Percentiles rank a stretch among this genome's conserved stretches.
Evolutionary conservation across 305 asterid species (phyloP).

Genomic region (Solanum hybrid): DNA sequence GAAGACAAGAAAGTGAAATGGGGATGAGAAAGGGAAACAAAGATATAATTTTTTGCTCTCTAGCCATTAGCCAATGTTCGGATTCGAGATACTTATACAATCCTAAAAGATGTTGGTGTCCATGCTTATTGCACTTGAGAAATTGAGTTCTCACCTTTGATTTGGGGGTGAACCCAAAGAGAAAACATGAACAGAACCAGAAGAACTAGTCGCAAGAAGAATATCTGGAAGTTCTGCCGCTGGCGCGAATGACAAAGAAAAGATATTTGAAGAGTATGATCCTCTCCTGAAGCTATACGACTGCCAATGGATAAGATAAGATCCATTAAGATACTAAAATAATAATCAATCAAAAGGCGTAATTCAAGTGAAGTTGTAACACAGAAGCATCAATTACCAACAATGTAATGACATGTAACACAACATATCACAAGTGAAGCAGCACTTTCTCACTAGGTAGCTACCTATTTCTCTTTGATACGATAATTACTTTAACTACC

Average conservation of each 20-base stretch:
- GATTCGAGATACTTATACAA: neutral
- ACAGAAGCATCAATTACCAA: neutral
- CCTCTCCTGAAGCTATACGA: constrained; percentile 98
- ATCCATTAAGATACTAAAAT: neutral
- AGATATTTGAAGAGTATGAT: constrained; percentile 66
- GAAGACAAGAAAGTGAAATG: neutral
- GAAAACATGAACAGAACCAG: constrained; percentile 80
- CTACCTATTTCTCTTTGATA: neutral
- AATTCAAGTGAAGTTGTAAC: neutral
- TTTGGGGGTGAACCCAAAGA: constrained; percentile 49
- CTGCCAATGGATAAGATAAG: constrained; percentile 31
- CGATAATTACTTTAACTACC: neutral
- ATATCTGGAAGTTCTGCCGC: constrained; percentile 71
- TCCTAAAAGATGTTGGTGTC: neutral
- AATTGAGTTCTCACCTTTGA: constrained; percentile 49
- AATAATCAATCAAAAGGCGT: neutral
- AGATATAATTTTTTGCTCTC: neutral
- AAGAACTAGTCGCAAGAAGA: constrained; percentile 89
- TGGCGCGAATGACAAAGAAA: constrained; percentile 83
- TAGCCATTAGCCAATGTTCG: neutral
- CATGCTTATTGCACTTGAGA: neutral
- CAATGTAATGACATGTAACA: neutral
- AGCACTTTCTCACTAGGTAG: neutral
- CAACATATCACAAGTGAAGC: neutral
- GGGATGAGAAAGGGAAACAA: neutral